Evolutionary conservation across 345 rosid genomes (phyloP).

Genomic region (Heritiera fomes): DNA sequence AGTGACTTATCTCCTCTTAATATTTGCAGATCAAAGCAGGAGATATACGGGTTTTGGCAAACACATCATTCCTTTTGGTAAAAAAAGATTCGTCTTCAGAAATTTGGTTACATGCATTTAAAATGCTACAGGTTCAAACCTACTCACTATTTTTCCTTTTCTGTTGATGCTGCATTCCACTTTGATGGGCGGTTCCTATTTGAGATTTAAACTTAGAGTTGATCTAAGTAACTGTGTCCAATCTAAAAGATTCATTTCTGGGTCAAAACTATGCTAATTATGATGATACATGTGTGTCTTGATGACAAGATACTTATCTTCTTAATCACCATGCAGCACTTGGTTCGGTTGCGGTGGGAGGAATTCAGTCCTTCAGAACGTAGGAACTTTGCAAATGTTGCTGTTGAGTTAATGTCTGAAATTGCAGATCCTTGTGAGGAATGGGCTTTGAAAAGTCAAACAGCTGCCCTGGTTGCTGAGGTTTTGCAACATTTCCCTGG

Average conservation of each 20-base stretch:
- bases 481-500: conserved; percentile 38
- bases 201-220: no score
- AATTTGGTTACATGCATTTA: conserved; percentile 85
- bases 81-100: conserved; percentile 82
- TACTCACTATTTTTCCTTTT: conserved; percentile 12
- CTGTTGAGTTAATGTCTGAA: conserved; percentile 81
- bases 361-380: conserved; percentile 72
- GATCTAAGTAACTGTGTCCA: no score
- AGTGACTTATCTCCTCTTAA: not conserved
- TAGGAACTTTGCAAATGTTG: conserved; percentile 72
- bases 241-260: not conserved
- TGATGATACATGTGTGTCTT: not conserved
- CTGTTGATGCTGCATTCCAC: not conserved
- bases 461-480: conserved; percentile 94
- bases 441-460: conserved; percentile 94
- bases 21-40: conserved; percentile 70
- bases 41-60: conserved; percentile 72
- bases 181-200: no score
- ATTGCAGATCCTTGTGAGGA: conserved; percentile 73
- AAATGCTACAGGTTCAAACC: conserved; percentile 81
- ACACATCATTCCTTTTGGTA: conserved; percentile 63
- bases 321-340: conserved; percentile 55
- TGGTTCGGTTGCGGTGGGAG: conserved; percentile 93
- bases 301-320: not conserved
- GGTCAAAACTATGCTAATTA: not conserved